phyloP scores from a whole-genome alignment of 495 filamentous ascomycete genomes.

The Tuber melanosporum region DNA sequence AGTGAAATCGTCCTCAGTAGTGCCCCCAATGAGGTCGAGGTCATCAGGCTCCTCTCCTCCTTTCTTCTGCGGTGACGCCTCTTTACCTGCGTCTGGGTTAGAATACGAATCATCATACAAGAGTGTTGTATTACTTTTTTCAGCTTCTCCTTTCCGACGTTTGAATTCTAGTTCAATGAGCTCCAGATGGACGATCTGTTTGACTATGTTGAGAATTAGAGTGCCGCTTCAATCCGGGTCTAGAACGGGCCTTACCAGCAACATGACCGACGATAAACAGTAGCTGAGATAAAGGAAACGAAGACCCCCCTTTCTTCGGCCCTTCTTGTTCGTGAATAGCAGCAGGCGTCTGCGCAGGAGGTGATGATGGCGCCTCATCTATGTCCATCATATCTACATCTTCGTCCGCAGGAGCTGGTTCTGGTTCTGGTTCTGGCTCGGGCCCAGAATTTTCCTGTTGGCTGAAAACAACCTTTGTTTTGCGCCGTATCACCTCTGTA shows the following conservation, averaged over 20 bases:
- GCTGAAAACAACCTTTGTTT: conserved; percentile 74
- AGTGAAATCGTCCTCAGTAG: conserved; percentile 96
- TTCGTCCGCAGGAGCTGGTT: conserved; percentile 24
- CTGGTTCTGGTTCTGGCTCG: conserved; percentile 42
- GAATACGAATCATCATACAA: conserved; percentile 19
- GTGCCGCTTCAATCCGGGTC: background rate
- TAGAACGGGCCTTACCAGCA: conserved; percentile 49
- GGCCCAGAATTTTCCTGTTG: conserved; percentile 40
- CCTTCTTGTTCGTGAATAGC: conserved; percentile 40
- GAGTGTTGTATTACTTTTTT: conserved; percentile 53
- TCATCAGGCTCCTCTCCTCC: conserved; percentile 65
- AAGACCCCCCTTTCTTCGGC: conserved; percentile 49
- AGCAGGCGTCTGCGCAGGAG: conserved; percentile 37
- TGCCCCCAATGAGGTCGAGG: conserved; percentile 92
- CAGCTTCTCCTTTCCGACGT: conserved; percentile 85
- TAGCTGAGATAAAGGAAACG: conserved; percentile 76
- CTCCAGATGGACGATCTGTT: conserved; percentile 99
- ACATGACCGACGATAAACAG: conserved; percentile 95
- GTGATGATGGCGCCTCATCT: conserved; percentile 39
- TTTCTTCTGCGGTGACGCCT: conserved; percentile 49
- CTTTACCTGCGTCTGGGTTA: conserved; percentile 49
- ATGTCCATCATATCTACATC: conserved; percentile 39
- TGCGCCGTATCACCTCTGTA: conserved; percentile 80
- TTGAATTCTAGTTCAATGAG: conserved; percentile 97
- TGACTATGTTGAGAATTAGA: conserved; percentile 47